These are phyloP conservation scores for Physaria fendleri DNA, from an alignment of 345 rosid genomes.

Conservation along the genomic window DNA sequence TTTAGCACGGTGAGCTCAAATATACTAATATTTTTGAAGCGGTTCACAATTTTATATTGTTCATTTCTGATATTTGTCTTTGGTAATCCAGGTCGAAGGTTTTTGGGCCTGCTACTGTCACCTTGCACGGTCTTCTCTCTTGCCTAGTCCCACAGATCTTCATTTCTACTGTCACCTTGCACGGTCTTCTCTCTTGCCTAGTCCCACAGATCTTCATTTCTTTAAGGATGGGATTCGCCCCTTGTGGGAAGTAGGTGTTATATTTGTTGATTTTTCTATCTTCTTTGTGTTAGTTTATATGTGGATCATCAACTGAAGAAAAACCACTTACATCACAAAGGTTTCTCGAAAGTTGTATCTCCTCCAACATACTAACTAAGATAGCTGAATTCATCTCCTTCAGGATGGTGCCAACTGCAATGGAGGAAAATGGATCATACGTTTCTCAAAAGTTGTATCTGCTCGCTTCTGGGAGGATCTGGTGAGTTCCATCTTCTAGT, in stretches of 20 bases:
- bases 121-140: conserved; percentile 77
- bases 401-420: conserved; percentile 91
- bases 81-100: conserved; percentile 58
- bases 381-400: neutral
- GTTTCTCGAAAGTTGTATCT: neutral
- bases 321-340: neutral
- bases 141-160: conserved; percentile 87
- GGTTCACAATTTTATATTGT: neutral
- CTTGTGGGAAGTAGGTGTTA: conserved; percentile 70
- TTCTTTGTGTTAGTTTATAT: neutral
- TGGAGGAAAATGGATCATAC: conserved; percentile 98
- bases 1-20: conserved; percentile 68
- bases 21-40: neutral
- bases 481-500: conserved; percentile 49
- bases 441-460: conserved; percentile 87
- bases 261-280: neutral
- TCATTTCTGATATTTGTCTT: conserved; percentile 8
- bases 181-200: conserved; percentile 79
- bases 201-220: conserved; percentile 89
- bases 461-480: conserved; percentile 98
- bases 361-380: neutral
- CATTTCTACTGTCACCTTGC: conserved; percentile 94
- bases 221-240: conserved; percentile 93
- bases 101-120: conserved; percentile 94
- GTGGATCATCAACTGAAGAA: neutral